Evolutionary conservation across 371 early-diverging fungal genomes (phyloP).

Genomic region (Mucor velutinosus): DNA sequence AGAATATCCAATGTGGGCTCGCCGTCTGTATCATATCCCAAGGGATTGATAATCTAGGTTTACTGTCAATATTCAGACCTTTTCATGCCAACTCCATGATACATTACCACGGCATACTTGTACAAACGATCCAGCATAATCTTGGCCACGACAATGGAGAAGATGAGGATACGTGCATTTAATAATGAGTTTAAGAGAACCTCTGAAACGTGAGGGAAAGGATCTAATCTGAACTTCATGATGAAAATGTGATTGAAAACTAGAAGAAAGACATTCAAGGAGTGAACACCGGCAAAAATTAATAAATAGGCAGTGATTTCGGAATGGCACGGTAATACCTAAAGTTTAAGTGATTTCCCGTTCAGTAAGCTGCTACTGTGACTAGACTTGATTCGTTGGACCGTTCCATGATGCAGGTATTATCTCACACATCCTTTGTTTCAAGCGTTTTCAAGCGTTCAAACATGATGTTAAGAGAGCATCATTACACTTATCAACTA

Average conservation of each 20-base stretch:
- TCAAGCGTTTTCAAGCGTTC: not conserved
- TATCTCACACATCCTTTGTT: not conserved
- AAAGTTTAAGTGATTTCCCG: not conserved
- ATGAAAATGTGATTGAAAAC: not conserved
- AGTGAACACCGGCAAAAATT: not conserved
- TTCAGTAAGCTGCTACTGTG: not conserved
- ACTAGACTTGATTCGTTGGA: not conserved
- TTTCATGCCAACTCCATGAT: not conserved
- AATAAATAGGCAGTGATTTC: not conserved
- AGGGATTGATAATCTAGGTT: constrained; percentile 44
- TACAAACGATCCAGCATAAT: constrained; percentile 50
- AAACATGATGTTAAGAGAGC: not conserved
- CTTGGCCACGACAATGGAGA: constrained; percentile 41
- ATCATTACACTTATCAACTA: too few relatives aligned
- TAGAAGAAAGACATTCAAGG: not conserved
- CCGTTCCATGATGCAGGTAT: not conserved
- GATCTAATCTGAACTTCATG: constrained; percentile 38
- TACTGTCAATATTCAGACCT: not conserved
- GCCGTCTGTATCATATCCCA: constrained; percentile 30
- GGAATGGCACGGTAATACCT: not conserved
- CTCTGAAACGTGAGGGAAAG: constrained; percentile 38
- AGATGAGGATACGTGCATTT: constrained; percentile 46
- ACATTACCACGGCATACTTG: constrained; percentile 39
- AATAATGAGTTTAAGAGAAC: constrained; percentile 24
- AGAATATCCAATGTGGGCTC: constrained; percentile 45